phyloP scores from a whole-genome alignment of 2,329 filamentous ascomycete species.

The Exophiala lecanii-corni region DNA sequence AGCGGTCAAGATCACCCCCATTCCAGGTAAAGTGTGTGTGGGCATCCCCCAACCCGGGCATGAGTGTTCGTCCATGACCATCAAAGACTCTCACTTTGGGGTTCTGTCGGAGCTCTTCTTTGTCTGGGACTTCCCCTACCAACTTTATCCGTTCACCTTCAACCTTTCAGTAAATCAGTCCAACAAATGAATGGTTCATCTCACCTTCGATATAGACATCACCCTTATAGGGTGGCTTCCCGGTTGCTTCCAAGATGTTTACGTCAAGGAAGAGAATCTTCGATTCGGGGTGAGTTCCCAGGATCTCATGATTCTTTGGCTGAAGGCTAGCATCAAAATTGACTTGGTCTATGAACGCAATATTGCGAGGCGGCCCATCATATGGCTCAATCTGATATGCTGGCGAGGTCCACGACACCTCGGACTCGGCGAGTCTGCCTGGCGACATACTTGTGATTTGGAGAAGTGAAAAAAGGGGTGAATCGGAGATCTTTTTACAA shows the following conservation, averaged over 20 bases:
- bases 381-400: conserved; percentile 16
- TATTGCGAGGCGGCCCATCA: conserved; percentile 28
- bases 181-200: neutral
- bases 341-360: conserved; percentile 29
- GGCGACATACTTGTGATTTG: conserved; percentile 10
- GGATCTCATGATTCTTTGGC: conserved; percentile 34
- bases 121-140: conserved; percentile 34
- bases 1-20: conserved; percentile 37
- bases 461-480: neutral
- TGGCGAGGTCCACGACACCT: conserved; percentile 15
- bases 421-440: conserved; percentile 8
- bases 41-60: conserved; percentile 48
- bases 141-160: conserved; percentile 32
- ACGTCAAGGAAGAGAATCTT: conserved; percentile 37
- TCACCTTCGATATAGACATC: conserved; percentile 39
- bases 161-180: conserved; percentile 1
- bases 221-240: conserved; percentile 35
- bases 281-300: conserved; percentile 32
- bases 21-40: conserved; percentile 51
- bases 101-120: conserved; percentile 29
- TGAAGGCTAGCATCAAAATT: conserved; percentile 31
- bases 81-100: conserved; percentile 35
- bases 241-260: conserved; percentile 39
- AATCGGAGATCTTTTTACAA: neutral
- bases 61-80: conserved; percentile 43